These are phyloP conservation scores for Haplosporangium sp. DNA, from an alignment of 371 early-diverging fungal genomes.

Conservation along the genomic window DNA sequence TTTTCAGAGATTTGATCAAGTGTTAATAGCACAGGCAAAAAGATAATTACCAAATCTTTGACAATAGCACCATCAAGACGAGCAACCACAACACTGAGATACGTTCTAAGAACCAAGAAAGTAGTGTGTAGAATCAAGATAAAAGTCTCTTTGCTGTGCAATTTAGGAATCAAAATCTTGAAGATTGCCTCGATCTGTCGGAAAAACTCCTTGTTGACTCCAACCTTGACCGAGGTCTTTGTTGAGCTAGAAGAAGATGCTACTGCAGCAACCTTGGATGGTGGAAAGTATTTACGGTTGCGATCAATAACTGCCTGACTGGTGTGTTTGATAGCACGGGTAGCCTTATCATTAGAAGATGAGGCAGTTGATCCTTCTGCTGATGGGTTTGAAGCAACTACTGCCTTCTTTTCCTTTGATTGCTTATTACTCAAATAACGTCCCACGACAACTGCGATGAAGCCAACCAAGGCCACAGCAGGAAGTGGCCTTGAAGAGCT, in stretches of 20 bases:
- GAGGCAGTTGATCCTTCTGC: slow-evolving; percentile 8
- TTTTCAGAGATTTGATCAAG: background rate
- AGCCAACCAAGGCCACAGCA: slow-evolving; percentile 43
- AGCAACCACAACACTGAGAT: slow-evolving; percentile 92
- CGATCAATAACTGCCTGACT: slow-evolving; percentile 38
- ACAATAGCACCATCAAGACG: slow-evolving; percentile 95
- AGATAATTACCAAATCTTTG: slow-evolving; percentile 80
- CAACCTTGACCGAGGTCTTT: slow-evolving; percentile 62
- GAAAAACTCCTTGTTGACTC: slow-evolving; percentile 76
- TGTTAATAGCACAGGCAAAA: background rate
- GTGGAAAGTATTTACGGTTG: slow-evolving; percentile 55
- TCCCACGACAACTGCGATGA: slow-evolving; percentile 49
- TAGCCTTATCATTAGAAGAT: slow-evolving; percentile 15
- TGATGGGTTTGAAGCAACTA: slow-evolving; percentile 19
- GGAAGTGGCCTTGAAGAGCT: slow-evolving; percentile 37
- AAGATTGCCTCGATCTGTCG: slow-evolving; percentile 76
- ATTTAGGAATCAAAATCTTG: slow-evolving; percentile 78
- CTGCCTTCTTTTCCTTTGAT: slow-evolving; percentile 40
- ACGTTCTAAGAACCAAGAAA: slow-evolving; percentile 92
- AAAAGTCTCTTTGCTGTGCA: slow-evolving; percentile 80
- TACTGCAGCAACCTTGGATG: slow-evolving; percentile 45
- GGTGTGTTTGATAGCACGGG: slow-evolving; percentile 30
- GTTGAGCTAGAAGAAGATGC: slow-evolving; percentile 47
- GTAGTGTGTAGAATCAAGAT: slow-evolving; percentile 85
- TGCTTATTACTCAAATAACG: slow-evolving; percentile 49